phyloP scores from a whole-genome alignment of 2,329 filamentous ascomycete species.

The Colletotrichum nymphaeae region DNA sequence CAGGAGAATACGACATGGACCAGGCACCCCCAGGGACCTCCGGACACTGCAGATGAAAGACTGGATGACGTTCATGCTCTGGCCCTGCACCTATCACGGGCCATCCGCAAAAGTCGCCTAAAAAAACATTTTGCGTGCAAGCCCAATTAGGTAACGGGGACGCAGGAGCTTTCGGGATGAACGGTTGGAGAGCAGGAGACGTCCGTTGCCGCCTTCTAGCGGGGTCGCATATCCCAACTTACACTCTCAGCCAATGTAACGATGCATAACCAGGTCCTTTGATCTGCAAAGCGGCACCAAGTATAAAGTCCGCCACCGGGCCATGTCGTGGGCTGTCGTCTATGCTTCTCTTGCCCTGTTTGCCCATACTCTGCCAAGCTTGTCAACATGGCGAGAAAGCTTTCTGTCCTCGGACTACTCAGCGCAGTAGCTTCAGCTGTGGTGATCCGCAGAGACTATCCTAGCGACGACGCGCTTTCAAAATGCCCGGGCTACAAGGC shows the following conservation, averaged over 20 bases:
- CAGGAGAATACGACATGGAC: slow-evolving; percentile 7
- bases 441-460: slow-evolving; percentile 29
- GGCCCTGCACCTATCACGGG: slow-evolving; percentile 3
- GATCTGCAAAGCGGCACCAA: slow-evolving; percentile 1
- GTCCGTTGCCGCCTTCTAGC: neutral
- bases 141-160: neutral
- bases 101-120: neutral
- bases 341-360: neutral
- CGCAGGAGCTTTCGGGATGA: slow-evolving; percentile 6
- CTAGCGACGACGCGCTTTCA: slow-evolving; percentile 26
- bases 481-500: slow-evolving; percentile 58
- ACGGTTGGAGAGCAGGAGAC: slow-evolving; percentile 15
- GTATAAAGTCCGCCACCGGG: slow-evolving; percentile 18
- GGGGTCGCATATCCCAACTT: neutral
- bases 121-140: neutral
- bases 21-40: slow-evolving; percentile 11
- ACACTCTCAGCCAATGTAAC: slow-evolving; percentile 8
- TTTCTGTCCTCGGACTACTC: slow-evolving; percentile 25
- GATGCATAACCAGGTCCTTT: neutral
- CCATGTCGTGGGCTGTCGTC: neutral
- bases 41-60: slow-evolving; percentile 16
- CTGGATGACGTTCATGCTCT: slow-evolving; percentile 26
- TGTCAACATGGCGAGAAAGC: slow-evolving; percentile 22
- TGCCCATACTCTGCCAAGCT: neutral
- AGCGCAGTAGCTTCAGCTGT: slow-evolving; percentile 21